These are phyloP conservation scores for Salix dunnii DNA, from an alignment of 345 rosid species.

Conservation along the genomic window DNA sequence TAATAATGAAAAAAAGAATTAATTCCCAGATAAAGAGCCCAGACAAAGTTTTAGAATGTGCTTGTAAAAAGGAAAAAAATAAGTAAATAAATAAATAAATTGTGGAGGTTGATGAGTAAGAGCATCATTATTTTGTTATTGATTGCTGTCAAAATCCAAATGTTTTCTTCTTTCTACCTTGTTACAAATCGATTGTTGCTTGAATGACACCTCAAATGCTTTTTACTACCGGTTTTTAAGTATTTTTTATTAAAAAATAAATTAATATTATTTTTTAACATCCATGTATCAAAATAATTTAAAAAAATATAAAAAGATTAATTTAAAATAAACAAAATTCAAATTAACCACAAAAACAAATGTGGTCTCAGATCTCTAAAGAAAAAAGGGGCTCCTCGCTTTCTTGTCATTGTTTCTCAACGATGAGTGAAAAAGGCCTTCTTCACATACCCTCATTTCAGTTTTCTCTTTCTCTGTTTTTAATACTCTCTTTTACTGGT, in stretches of 20 bases:
- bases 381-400: no score
- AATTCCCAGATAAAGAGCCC: no score
- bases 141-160: slow-evolving; percentile 11
- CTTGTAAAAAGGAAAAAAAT: not conserved
- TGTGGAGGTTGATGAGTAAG: slow-evolving; percentile 32
- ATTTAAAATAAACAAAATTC: no score
- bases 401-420: not conserved
- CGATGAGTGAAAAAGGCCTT: not conserved
- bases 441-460: not conserved
- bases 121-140: slow-evolving; percentile 33
- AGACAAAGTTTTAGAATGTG: no score
- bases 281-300: no score
- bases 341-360: no score
- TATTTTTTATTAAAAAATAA: no score
- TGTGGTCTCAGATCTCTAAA: not conserved
- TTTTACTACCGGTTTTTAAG: no score
- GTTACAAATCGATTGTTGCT: slow-evolving; percentile 1
- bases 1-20: not conserved
- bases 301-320: no score
- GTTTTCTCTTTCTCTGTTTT: not conserved
- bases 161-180: not conserved
- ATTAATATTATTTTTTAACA: no score
- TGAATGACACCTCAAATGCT: not conserved
- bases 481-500: not conserved
- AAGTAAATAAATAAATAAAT: not conserved